Percentiles rank a stretch among this genome's conserved stretches.
Conservation (phyloP, 768 basidiomycete species). For the Lactifluus volemus region DNA sequence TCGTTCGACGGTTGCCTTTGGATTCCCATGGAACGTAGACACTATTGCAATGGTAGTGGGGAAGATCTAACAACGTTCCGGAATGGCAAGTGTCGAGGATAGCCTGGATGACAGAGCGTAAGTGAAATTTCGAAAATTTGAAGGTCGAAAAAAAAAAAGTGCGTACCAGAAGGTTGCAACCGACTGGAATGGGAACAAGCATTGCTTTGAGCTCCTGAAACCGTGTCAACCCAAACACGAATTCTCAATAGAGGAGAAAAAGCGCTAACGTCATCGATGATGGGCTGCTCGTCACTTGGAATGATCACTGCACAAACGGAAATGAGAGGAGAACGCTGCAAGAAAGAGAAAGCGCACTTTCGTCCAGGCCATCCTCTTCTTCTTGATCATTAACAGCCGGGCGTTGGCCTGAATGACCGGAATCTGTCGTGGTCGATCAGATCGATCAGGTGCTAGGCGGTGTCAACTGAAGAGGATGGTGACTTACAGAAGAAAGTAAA, state of each 20-base stretch:
- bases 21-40: slow-evolving; percentile 23
- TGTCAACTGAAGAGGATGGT: background rate
- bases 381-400: background rate
- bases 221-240: background rate
- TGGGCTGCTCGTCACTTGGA: slow-evolving; percentile 13
- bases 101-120: slow-evolving; percentile 5
- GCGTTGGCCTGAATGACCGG: slow-evolving; percentile 23
- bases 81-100: slow-evolving; percentile 25
- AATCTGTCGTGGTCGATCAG: slow-evolving; percentile 8
- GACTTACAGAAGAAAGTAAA: slow-evolving; percentile 24
- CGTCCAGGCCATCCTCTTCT: slow-evolving; percentile 22
- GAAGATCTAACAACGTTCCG: slow-evolving; percentile 24
- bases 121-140: background rate
- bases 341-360: slow-evolving; percentile 12
- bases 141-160: background rate
- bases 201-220: slow-evolving; percentile 2
- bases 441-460: background rate
- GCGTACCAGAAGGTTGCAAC: slow-evolving; percentile 14
- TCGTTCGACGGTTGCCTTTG: slow-evolving; percentile 18
- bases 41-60: slow-evolving; percentile 21
- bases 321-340: background rate
- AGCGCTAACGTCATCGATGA: slow-evolving; percentile 21
- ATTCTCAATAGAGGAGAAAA: background rate
- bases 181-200: slow-evolving; percentile 20
- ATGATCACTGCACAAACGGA: background rate